phyloP scores from a whole-genome alignment of 1,139 yeast species.

The Yamadazyma dendronema region DNA sequence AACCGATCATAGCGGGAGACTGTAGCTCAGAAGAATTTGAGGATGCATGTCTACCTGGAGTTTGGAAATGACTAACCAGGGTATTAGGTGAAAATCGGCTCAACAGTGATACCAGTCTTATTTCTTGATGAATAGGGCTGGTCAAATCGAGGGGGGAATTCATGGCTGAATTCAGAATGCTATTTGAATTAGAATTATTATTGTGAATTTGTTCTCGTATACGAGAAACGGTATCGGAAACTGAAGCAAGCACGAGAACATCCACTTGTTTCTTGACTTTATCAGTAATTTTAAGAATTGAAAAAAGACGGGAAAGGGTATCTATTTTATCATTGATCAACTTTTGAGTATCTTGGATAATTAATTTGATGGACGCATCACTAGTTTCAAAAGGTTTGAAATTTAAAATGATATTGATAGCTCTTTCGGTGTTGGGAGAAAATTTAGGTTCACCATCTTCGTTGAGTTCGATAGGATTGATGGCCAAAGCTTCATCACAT shows the following conservation, averaged over 20 bases:
- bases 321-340: slow-evolving; percentile 69
- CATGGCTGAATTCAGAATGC: slow-evolving; percentile 10
- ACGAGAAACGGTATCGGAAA: slow-evolving; percentile 60
- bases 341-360: slow-evolving; percentile 67
- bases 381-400: slow-evolving; percentile 59
- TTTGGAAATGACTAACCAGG: slow-evolving; percentile 12
- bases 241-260: slow-evolving; percentile 60
- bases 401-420: slow-evolving; percentile 54
- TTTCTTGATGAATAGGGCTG: slow-evolving; percentile 9
- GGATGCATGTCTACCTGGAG: slow-evolving; percentile 29
- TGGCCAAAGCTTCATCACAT: slow-evolving; percentile 72
- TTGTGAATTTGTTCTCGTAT: slow-evolving; percentile 40
- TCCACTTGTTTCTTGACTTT: slow-evolving; percentile 83
- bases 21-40: background rate
- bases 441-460: slow-evolving; percentile 35
- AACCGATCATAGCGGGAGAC: background rate
- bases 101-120: slow-evolving; percentile 3
- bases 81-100: slow-evolving; percentile 1
- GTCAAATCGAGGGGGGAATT: slow-evolving; percentile 13
- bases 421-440: slow-evolving; percentile 70
- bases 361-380: slow-evolving; percentile 60
- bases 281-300: slow-evolving; percentile 75
- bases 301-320: slow-evolving; percentile 70
- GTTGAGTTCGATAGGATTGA: slow-evolving; percentile 53
- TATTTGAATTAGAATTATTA: slow-evolving; percentile 6